Base-by-base conservation (phyloP, 257 asterid species). In the Parsonsia alboflavescens region DNA sequence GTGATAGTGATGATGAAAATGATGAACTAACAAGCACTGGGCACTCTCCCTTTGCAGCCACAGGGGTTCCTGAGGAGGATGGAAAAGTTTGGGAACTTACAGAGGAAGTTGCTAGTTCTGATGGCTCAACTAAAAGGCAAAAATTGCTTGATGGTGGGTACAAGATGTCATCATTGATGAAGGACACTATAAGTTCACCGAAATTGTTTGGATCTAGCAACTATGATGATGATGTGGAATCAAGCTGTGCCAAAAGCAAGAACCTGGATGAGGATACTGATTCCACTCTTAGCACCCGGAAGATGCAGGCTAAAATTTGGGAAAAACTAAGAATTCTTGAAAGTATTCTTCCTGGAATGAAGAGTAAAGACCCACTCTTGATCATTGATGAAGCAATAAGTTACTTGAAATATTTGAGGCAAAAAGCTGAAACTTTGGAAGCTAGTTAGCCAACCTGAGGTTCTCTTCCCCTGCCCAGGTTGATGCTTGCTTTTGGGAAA, bases 21-120 rank as follows among this genome's bases (percentile, higher is more conserved):
- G 91, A 89, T 80, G 97, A 89, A 82, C 88, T 89, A 80, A 82
- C 89, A 71, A 88, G 97, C 91, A 82, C 87, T 80, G 86, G 85
- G 72, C 89, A 80, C 78, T 78, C 89, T 73, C 89, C 79, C 52
- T 62, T 70, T 22, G 46, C 56, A 52, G 56, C 70, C 75, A 74
- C 70, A 21, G 80, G 77, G 57, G 41, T 19, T 26, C 22, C 6
- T 45, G 78, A 59, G 52, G 71, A 78, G 73, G 81, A 63, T 72
- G 79, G 75, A 71, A 75, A 65, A 70, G 61, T 67, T 67, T 72
- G 77, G 24, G 80, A 80, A 75, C 70, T 75, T 75, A 54, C 73
- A 5, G 95, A 90, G 74, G 90, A 85, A 80, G 89, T 86, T 59
- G 88, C 87, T 28, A 84, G 86, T 78, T 80, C 82, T 77, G 89